These are phyloP conservation scores for Sphaerostilbella broomeana DNA, from an alignment of 2,329 filamentous ascomycete species.

Conservation along the genomic window DNA sequence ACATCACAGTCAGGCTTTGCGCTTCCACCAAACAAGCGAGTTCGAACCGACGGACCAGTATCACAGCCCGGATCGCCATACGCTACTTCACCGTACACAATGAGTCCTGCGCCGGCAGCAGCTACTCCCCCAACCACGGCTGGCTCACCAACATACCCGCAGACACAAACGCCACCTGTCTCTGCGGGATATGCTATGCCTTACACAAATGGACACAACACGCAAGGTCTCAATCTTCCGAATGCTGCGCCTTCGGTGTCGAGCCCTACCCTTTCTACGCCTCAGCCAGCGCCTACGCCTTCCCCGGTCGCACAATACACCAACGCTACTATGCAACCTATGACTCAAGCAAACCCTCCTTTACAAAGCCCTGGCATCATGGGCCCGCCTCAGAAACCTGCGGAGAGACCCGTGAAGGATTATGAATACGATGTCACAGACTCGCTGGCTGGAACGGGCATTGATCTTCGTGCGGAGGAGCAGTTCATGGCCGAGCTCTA, in stretches of 20 bases:
- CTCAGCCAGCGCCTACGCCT: conserved; percentile 22
- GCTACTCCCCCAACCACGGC: conserved; percentile 34
- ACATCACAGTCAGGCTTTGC: conserved; percentile 46
- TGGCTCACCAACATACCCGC: conserved; percentile 31
- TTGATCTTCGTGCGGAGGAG: conserved; percentile 82
- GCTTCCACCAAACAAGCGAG: conserved; percentile 65
- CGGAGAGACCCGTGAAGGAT: conserved; percentile 56
- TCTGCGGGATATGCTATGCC: conserved; percentile 29
- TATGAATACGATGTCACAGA: conserved; percentile 72
- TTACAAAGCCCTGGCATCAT: conserved; percentile 33
- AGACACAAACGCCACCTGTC: conserved; percentile 28
- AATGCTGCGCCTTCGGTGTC: conserved; percentile 25
- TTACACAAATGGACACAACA: conserved; percentile 34
- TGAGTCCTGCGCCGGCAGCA: conserved; percentile 38
- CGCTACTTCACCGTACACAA: conserved; percentile 43
- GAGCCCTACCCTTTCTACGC: conserved; percentile 26
- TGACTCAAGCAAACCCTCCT: conserved; percentile 21
- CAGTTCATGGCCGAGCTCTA: conserved; percentile 68
- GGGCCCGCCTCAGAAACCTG: conserved; percentile 55
- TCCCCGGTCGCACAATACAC: conserved; percentile 23
- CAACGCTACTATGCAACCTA: conserved; percentile 24
- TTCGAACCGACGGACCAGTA: conserved; percentile 52
- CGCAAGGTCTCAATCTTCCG: conserved; percentile 30
- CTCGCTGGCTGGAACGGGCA: conserved; percentile 74
- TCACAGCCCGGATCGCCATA: conserved; percentile 62